phyloP scores from a whole-genome alignment of 305 asterid genomes.

The Stenogyne calaminthoides region DNA sequence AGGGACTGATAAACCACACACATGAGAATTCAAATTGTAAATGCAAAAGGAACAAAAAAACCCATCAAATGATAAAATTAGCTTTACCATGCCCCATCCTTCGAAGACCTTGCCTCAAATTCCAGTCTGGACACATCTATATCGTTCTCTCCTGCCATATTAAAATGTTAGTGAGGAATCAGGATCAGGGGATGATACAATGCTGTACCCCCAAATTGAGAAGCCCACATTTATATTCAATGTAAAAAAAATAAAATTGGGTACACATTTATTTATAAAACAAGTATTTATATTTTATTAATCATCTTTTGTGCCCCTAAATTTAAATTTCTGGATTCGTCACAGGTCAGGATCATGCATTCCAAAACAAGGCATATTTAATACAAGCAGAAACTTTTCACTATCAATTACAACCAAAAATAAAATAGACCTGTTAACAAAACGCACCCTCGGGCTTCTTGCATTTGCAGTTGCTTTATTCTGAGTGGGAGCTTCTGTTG shows the following conservation, averaged over 20 bases:
- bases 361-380: constrained; percentile 3
- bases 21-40: constrained; percentile 18
- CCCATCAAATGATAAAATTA: constrained; percentile 5
- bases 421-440: constrained; percentile 19
- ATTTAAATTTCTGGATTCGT: too few species aligned
- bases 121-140: constrained; percentile 53
- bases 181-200: too few species aligned
- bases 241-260: too few species aligned
- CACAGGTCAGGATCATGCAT: constrained; percentile 1
- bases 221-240: too few species aligned
- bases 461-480: constrained; percentile 34
- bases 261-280: too few species aligned
- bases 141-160: constrained; percentile 49
- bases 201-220: too few species aligned
- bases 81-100: constrained; percentile 85
- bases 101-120: constrained; percentile 77
- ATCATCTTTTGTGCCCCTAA: too few species aligned
- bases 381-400: neutral
- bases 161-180: constrained; percentile 25
- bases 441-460: constrained; percentile 42
- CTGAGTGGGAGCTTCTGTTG: constrained; percentile 34
- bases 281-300: too few species aligned
- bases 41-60: constrained; percentile 2
- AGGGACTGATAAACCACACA: neutral
- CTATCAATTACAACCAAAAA: constrained; percentile 7